Evolutionary conservation across 768 basidiomycete species (phyloP).

Genomic region (Auricularia auricula-judae): DNA sequence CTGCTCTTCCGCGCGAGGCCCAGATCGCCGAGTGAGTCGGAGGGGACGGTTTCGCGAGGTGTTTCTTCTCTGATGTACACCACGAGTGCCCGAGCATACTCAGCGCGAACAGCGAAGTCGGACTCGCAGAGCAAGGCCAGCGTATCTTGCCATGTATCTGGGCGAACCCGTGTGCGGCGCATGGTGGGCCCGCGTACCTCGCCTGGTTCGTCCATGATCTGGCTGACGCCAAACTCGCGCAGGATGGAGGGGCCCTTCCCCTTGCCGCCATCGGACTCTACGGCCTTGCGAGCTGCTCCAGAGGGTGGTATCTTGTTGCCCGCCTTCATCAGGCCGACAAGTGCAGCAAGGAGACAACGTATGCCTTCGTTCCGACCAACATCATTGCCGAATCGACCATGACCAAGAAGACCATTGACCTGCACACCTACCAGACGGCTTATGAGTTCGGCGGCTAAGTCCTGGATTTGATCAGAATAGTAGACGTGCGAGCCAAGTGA

Average conservation of each 20-base stretch:
- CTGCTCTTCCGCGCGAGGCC: background rate
- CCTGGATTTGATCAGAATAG: conserved; percentile 93
- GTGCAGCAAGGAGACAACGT: conserved; percentile 54
- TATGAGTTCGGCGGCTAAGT: conserved; percentile 76
- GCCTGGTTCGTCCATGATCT: background rate
- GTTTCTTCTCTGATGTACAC: conserved; percentile 73
- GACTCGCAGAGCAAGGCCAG: conserved; percentile 72
- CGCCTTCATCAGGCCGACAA: conserved; percentile 58
- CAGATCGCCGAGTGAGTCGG: background rate
- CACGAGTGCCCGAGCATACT: conserved; percentile 63
- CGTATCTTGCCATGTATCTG: conserved; percentile 88
- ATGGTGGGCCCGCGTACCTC: background rate
- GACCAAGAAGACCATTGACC: conserved; percentile 40
- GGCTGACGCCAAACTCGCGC: background rate
- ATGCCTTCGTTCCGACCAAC: conserved; percentile 52
- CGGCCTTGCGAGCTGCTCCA: background rate
- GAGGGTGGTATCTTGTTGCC: conserved; percentile 29
- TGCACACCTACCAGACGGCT: conserved; percentile 63
- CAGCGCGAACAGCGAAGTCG: conserved; percentile 65
- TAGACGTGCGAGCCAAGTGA: conserved; percentile 87
- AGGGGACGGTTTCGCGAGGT: background rate
- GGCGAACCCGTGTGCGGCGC: conserved; percentile 50
- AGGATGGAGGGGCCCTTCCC: background rate
- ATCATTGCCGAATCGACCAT: conserved; percentile 25
- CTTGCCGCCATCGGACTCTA: background rate